Base-by-base conservation (phyloP, 805 yeast species). In the Jamesozyma lodderae region DNA sequence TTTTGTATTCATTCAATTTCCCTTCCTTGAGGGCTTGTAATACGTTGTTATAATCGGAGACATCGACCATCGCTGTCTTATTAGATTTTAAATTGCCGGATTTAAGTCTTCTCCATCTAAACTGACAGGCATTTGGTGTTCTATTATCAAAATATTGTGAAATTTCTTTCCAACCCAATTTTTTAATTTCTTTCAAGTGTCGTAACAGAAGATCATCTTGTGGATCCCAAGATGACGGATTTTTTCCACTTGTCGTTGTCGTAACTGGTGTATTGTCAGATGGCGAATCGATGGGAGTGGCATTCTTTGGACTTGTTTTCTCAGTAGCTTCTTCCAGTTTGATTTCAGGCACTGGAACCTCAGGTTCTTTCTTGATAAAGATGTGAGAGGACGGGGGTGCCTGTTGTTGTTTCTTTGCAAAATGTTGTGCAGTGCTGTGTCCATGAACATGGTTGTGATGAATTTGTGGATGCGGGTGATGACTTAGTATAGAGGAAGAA, bases 91-190 rank as follows among this genome's bases (percentile, higher is more conserved):
- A 43, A 19, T 63, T 59, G 1, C 72, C 70, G 2, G 69, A 64
- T 48, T 66, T 73, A 31, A 78, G 62, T 46, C 95, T 64, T 55
- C 95, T 72, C 95, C 95, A 85, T 48, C 95, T 73, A 56, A 83
- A 83, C 62, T 83, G 94, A 52, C 94, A 83, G 3, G 94, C 94
- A 57, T 83, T 85, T 26, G 94, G 87, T 4, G 95, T 85, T 53
- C 95, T 66, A 56, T 79, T 79, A 35, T 76, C 70, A 59, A 85
- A 85, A 52, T 80, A 81, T 21, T 78, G 69, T 2, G 92, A 80
- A 36, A 85, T 84, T 46, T 85, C 94, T 58, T 85, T 77, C 95
- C 95, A 85, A 2, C 95, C 95, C 42, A 84, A 68, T 55, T 81
- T 82, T 57, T 79, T 84, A 44, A 77, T 76, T 56, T 85, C 95